A percentile compares a stretch with the other conserved stretches of the same genome.
phyloP scores from a whole-genome alignment of 2,329 filamentous ascomycete species.

The Nothomitra cinnamomea region DNA sequence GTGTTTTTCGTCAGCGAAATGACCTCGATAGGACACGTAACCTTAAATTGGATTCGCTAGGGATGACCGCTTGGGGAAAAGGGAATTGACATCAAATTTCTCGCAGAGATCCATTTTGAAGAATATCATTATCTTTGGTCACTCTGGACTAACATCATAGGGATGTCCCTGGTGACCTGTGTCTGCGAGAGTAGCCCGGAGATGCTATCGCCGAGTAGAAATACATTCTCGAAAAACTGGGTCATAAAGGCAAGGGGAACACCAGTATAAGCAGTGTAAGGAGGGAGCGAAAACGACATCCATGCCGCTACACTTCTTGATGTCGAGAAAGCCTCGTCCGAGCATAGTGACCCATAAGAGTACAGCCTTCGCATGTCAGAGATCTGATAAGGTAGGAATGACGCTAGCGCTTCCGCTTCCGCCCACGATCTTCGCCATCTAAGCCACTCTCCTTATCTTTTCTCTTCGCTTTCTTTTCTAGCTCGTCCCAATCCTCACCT shows the following conservation, averaged over 20 bases:
- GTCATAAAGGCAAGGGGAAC: background rate
- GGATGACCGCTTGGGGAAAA: too few species aligned
- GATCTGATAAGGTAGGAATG: background rate
- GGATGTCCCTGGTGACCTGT: too few species aligned
- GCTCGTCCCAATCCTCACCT: slow-evolving; percentile 84
- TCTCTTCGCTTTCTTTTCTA: slow-evolving; percentile 67
- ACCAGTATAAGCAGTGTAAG: background rate
- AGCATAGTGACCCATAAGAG: too few species aligned
- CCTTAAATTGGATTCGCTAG: too few species aligned
- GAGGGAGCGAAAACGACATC: background rate
- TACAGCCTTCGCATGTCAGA: background rate
- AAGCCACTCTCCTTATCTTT: slow-evolving; percentile 39
- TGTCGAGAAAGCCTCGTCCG: background rate
- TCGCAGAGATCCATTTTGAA: too few species aligned
- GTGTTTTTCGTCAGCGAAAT: too few species aligned
- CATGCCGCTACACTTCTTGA: background rate
- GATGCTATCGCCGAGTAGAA: background rate
- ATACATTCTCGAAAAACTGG: background rate
- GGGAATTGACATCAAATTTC: too few species aligned
- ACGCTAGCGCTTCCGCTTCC: slow-evolving; percentile 54
- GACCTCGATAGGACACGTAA: too few species aligned
- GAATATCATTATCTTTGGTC: too few species aligned
- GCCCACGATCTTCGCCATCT: slow-evolving; percentile 41
- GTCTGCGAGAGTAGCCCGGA: background rate
- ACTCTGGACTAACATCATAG: too few species aligned